Conservation (phyloP, 495 filamentous ascomycete species). For the Venustampulla echinocandica region DNA sequence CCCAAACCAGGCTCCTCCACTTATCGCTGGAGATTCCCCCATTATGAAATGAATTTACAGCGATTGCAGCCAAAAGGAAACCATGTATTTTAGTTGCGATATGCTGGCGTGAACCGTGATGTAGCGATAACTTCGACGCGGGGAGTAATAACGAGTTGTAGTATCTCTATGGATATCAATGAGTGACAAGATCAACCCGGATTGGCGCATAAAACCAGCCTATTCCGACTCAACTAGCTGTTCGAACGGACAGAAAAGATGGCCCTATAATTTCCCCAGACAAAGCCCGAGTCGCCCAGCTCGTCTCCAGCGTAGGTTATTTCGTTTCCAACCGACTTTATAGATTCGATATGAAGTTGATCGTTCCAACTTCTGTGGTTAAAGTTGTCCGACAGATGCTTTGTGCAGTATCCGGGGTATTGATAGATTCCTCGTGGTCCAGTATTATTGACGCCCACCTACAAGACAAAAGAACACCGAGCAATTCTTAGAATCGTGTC, state of each 20-base stretch:
- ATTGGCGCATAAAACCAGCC: background rate
- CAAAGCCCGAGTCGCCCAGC: conserved; percentile 4
- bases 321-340: conserved; percentile 2
- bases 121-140: background rate
- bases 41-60: conserved; percentile 20
- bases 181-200: background rate
- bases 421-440: background rate
- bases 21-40: conserved; percentile 8
- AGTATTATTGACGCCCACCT: background rate
- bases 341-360: conserved; percentile 2
- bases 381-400: background rate
- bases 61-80: background rate
- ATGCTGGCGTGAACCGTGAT: conserved; percentile 6
- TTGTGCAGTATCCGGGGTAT: too few relatives aligned
- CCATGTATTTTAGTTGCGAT: background rate
- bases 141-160: background rate
- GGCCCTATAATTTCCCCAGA: background rate
- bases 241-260: too few relatives aligned
- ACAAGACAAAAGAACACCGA: background rate
- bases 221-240: too few relatives aligned
- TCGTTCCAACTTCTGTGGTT: conserved; percentile 5
- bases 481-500: conserved; percentile 1
- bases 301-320: background rate
- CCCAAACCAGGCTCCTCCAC: conserved; percentile 10
- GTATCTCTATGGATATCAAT: background rate